Evolutionary conservation across 345 rosid genomes (phyloP).

Genomic region (Hibiscus trionum): DNA sequence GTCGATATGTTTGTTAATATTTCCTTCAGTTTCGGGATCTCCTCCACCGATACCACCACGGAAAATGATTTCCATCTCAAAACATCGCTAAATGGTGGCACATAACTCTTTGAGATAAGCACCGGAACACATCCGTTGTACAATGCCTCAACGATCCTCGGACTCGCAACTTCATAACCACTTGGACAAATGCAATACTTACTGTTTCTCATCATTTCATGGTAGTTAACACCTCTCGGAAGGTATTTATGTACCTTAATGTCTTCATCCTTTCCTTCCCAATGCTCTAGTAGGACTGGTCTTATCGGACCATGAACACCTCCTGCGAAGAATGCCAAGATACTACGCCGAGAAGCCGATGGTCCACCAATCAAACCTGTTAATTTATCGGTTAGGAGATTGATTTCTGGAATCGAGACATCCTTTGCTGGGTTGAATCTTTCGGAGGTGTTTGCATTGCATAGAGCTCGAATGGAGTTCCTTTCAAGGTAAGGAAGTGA

Average conservation of each 20-base stretch:
- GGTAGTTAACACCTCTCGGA: slow-evolving; percentile 59
- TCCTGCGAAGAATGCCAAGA: slow-evolving; percentile 88
- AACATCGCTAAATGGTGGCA: slow-evolving; percentile 76
- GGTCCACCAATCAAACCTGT: not conserved
- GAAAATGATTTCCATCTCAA: slow-evolving; percentile 77
- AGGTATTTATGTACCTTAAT: slow-evolving; percentile 61
- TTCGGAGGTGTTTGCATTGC: not conserved
- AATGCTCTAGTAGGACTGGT: slow-evolving; percentile 65
- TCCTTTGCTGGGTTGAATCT: not conserved
- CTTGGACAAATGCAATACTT: slow-evolving; percentile 88
- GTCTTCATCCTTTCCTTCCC: slow-evolving; percentile 75
- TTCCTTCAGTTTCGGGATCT: slow-evolving; percentile 64
- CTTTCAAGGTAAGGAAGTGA: not conserved
- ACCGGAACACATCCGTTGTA: slow-evolving; percentile 86
- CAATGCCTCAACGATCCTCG: slow-evolving; percentile 70
- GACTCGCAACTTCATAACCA: slow-evolving; percentile 92
- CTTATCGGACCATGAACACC: slow-evolving; percentile 85
- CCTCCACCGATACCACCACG: slow-evolving; percentile 49
- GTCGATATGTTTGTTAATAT: slow-evolving; percentile 54
- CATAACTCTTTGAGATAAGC: slow-evolving; percentile 66
- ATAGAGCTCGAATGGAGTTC: not conserved
- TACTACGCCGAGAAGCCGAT: slow-evolving; percentile 39
- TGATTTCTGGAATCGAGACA: not conserved
- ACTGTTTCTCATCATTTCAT: slow-evolving; percentile 64
- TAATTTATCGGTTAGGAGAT: not conserved